Evolutionary conservation across 1,284 basidiomycete species (phyloP).

Genomic region (Sanguinoderma infundibulare): DNA sequence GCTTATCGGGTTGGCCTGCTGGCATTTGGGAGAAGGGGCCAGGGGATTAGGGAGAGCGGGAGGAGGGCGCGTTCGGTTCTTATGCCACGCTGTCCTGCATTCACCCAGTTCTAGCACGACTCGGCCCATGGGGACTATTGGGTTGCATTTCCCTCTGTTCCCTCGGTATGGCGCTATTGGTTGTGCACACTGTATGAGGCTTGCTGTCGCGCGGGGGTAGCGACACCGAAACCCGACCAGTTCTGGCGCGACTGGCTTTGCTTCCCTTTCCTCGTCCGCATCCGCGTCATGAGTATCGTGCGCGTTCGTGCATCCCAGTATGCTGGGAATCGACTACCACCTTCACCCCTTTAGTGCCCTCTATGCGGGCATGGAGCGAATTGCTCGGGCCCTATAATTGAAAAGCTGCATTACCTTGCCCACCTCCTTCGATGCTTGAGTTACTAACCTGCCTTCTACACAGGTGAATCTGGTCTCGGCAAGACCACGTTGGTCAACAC

Average conservation of each 20-base stretch:
- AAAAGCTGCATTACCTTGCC: neutral
- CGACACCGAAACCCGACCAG: too few relatives aligned
- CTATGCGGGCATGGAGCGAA: neutral
- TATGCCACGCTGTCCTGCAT: slow-evolving; percentile 15
- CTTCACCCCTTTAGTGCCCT: neutral
- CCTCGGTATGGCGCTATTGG: neutral
- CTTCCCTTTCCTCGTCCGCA: too few relatives aligned
- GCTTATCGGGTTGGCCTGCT: neutral
- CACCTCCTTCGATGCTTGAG: neutral
- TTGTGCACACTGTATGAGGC: neutral
- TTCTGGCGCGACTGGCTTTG: too few relatives aligned
- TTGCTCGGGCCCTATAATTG: neutral
- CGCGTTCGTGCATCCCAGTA: neutral
- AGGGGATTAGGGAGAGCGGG: neutral
- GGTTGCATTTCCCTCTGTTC: neutral
- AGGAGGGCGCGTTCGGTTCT: neutral
- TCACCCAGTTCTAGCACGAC: neutral
- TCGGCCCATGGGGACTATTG: neutral
- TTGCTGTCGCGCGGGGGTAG: neutral
- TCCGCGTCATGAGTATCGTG: neutral
- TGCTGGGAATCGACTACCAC: neutral
- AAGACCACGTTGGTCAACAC: slow-evolving; percentile 99
- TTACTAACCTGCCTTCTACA: neutral
- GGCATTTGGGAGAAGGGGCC: neutral
- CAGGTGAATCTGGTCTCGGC: slow-evolving; percentile 93